A percentile compares a stretch with the other conserved stretches of the same genome.
These are phyloP conservation scores for Catharanthus roseus DNA, from an alignment of 257 asterid species.

Conservation along the genomic window DNA sequence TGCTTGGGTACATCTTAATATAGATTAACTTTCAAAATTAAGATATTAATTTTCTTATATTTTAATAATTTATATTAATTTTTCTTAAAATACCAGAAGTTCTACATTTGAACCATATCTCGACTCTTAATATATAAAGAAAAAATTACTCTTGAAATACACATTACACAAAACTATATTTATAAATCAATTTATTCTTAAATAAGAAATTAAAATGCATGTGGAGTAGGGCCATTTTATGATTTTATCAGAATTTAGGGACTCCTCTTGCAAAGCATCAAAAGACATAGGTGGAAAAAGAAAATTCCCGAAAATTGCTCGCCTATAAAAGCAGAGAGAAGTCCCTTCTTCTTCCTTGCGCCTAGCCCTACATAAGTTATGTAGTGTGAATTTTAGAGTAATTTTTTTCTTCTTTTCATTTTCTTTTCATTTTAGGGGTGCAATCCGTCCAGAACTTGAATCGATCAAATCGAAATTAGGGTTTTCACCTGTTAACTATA, in stretches of 20 bases:
- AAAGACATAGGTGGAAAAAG: too few relatives aligned
- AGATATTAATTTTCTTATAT: too few relatives aligned
- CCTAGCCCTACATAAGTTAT: slow-evolving; percentile 60
- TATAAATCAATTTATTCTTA: too few relatives aligned
- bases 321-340: slow-evolving; percentile 9
- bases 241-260: not conserved
- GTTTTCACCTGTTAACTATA: slow-evolving; percentile 49
- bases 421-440: slow-evolving; percentile 38
- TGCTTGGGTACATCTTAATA: too few relatives aligned
- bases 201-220: too few relatives aligned
- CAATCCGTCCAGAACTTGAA: slow-evolving; percentile 32
- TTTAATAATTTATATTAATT: too few relatives aligned
- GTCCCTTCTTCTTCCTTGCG: slow-evolving; percentile 32
- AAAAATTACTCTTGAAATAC: too few relatives aligned
- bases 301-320: not conserved
- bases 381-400: slow-evolving; percentile 36
- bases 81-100: too few relatives aligned
- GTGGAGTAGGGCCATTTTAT: not conserved
- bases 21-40: too few relatives aligned
- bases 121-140: too few relatives aligned
- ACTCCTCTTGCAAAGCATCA: not conserved
- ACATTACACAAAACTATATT: too few relatives aligned
- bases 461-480: slow-evolving; percentile 45
- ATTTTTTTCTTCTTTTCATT: slow-evolving; percentile 17
- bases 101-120: too few relatives aligned